These are phyloP conservation scores for Hortaea sp. DNA, from an alignment of 2,329 filamentous ascomycete genomes.

Conservation along the genomic window DNA sequence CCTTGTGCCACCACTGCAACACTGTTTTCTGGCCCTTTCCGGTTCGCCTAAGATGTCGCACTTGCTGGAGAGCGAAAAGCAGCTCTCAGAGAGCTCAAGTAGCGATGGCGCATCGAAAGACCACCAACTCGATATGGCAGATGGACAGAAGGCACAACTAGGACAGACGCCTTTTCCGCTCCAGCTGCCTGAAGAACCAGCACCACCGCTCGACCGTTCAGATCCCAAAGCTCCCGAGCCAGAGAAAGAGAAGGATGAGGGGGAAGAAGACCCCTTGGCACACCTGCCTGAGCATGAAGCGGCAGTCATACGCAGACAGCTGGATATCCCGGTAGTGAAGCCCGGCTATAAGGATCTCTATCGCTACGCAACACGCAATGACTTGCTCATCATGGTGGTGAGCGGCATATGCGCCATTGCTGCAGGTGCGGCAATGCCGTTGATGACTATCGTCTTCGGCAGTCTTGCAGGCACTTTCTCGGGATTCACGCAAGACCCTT, in stretches of 20 bases:
- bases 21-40: neutral
- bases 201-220: slow-evolving; percentile 16
- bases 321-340: slow-evolving; percentile 32
- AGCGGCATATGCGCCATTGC: slow-evolving; percentile 27
- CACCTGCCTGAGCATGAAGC: slow-evolving; percentile 30
- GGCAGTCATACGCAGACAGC: slow-evolving; percentile 27
- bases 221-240: slow-evolving; percentile 16
- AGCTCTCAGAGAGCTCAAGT: slow-evolving; percentile 14
- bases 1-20: neutral
- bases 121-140: slow-evolving; percentile 13
- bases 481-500: slow-evolving; percentile 33
- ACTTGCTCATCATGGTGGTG: slow-evolving; percentile 31
- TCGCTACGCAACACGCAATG: slow-evolving; percentile 34
- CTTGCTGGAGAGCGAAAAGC: slow-evolving; percentile 12
- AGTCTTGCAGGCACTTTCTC: slow-evolving; percentile 64
- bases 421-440: slow-evolving; percentile 25
- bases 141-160: slow-evolving; percentile 20
- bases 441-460: slow-evolving; percentile 56
- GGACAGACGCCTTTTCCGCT: slow-evolving; percentile 22
- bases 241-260: slow-evolving; percentile 11
- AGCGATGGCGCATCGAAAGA: slow-evolving; percentile 12
- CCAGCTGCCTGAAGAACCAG: slow-evolving; percentile 16
- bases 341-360: slow-evolving; percentile 33
- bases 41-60: slow-evolving; percentile 7
- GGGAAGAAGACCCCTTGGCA: slow-evolving; percentile 23